Evolutionary conservation across 768 basidiomycete genomes (phyloP).

Genomic region (Macrolepiota fuliginosa): DNA sequence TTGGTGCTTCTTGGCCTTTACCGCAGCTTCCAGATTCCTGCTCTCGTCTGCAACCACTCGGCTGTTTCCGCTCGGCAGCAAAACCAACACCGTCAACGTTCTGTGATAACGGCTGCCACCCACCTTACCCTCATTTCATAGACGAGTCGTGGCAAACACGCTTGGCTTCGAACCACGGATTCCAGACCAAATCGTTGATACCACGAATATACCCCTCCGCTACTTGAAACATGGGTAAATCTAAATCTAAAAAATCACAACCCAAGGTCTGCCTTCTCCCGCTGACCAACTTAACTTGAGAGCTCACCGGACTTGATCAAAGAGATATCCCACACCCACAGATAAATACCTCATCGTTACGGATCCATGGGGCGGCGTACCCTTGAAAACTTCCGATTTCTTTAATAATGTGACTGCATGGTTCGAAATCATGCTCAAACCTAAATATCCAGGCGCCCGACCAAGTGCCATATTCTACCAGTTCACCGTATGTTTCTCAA

Average conservation of each 20-base stretch:
- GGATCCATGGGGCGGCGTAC: conserved; percentile 26
- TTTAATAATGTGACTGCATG: conserved; percentile 30
- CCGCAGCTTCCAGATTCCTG: neutral
- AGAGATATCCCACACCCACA: conserved; percentile 10
- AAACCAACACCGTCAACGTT: neutral
- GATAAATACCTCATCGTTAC: conserved; percentile 23
- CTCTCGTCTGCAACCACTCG: neutral
- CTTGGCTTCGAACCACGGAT: neutral
- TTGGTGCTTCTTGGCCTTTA: neutral
- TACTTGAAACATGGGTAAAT: conserved; percentile 5
- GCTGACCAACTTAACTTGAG: neutral
- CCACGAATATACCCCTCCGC: neutral
- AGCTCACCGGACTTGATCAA: neutral
- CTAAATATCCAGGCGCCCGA: conserved; percentile 23
- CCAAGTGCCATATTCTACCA: conserved; percentile 28
- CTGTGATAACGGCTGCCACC: neutral
- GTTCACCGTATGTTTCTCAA: conserved; percentile 22
- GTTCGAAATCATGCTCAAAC: conserved; percentile 33
- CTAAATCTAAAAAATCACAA: conserved; percentile 11
- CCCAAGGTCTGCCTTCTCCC: conserved; percentile 2
- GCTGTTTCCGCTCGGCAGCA: neutral
- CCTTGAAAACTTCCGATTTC: conserved; percentile 16
- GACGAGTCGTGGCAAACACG: neutral
- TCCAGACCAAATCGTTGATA: neutral
- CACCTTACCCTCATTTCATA: neutral